phyloP scores from a whole-genome alignment of 257 asterid species.

The Penstemon eatonii region DNA sequence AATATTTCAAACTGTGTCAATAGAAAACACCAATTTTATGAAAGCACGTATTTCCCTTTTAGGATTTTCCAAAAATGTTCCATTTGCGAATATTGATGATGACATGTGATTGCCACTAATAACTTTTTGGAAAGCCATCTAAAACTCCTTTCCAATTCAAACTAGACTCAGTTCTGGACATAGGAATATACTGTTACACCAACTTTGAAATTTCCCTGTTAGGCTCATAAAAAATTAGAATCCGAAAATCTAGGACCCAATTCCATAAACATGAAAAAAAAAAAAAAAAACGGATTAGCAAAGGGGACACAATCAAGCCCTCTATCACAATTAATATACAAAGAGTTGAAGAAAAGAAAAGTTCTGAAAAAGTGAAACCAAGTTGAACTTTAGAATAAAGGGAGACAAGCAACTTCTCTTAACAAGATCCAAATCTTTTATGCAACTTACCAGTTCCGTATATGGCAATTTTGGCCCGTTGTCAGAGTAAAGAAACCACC shows the following conservation, averaged over 20 bases:
- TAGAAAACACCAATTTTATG: neutral
- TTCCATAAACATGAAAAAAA: slow-evolving; percentile 3
- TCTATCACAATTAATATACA: neutral
- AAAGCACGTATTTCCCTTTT: neutral
- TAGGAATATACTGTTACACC: slow-evolving; percentile 3
- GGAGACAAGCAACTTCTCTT: neutral
- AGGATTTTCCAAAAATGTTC: neutral
- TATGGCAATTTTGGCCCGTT: slow-evolving; percentile 89
- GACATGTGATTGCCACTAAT: neutral
- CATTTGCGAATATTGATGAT: slow-evolving; percentile 1
- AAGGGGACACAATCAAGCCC: neutral
- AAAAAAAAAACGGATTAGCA: neutral
- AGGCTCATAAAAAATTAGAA: slow-evolving; percentile 19
- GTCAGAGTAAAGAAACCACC: slow-evolving; percentile 92
- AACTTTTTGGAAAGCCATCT: neutral
- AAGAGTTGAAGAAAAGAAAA: slow-evolving; percentile 19
- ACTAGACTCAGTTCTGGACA: neutral
- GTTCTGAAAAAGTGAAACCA: slow-evolving; percentile 23
- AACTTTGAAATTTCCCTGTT: neutral
- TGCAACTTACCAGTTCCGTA: slow-evolving; percentile 69
- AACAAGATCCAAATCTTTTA: slow-evolving; percentile 3
- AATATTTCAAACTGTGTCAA: slow-evolving; percentile 14
- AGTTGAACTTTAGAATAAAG: slow-evolving; percentile 8
- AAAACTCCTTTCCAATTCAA: neutral
- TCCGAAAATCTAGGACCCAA: slow-evolving; percentile 3